Evolutionary conservation across 345 rosid genomes (phyloP), one percentile per base, ranked within the genome.

Genomic region (Aethionema arabicum): DNA sequence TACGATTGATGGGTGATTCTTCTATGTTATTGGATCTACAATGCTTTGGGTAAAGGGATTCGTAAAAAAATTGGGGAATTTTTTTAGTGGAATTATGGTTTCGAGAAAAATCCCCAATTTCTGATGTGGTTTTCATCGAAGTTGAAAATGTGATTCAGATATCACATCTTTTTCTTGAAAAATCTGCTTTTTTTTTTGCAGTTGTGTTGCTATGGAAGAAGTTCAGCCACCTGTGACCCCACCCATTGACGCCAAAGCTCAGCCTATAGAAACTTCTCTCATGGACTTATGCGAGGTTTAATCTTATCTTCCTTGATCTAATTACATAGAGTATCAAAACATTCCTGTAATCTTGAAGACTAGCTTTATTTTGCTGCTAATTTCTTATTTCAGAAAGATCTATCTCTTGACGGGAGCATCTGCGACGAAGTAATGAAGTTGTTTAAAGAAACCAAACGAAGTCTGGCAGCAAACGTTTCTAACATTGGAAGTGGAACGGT

Each of bases 401-500:
- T 89, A 7, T 74, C 70, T 4, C 59, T 86, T 66, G 89, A 81
- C 5, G 95, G 82, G 77, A 74, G 59, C n/a, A 61, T 72, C 30
- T 78, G 44, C 14, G 41, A 44, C 0, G 78, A 83, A 54, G 81
- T 76, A 11, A 53, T 78, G 79, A 76, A 76, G 81, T 81, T 89
- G 72, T 89, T 83, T 69, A 77, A 67, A 58, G 87, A 81, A 71
- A 89, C 96, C 12, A 85, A 80, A 62, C 87, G 82, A 46, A 78
- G 83, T 58, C 41, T 89, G 72, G 51, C 72, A 37, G 67, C 86
- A n/a, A 79, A 74, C 48, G 49, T 74, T 66, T 73, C 82, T 1
- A 72, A 78, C 33, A 77, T 83, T 68, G 90, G 95, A 41, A 85
- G 39, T 68, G 89, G 91, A 72, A 80, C 71, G 74, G 97, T 86